Conservation (phyloP, 108 stramenopile genomes). For the Cyclotella choctawhatcheeana region DNA sequence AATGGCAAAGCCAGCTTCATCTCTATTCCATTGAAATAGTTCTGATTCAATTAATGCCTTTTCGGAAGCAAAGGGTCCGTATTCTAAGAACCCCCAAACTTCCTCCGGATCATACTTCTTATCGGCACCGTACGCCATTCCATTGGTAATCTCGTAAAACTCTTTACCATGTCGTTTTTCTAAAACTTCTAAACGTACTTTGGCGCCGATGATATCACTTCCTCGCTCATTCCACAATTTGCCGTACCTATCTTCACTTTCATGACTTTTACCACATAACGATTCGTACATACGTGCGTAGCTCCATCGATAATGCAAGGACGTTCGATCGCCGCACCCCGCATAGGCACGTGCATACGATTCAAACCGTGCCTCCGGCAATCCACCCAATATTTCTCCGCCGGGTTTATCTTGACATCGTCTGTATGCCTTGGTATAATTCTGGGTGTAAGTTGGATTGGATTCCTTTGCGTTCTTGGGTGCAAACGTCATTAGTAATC, state of each 20-base stretch:
- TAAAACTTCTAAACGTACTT: constrained; percentile 71
- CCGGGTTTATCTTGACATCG: constrained; percentile 86
- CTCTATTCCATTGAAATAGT: constrained; percentile 64
- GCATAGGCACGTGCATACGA: constrained; percentile 88
- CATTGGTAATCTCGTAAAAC: constrained; percentile 69
- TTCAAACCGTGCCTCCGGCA: constrained; percentile 82
- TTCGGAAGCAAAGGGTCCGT: constrained; percentile 68
- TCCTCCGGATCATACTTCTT: constrained; percentile 73
- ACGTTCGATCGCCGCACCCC: constrained; percentile 63
- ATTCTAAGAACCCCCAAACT: constrained; percentile 84
- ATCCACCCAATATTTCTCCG: constrained; percentile 69
- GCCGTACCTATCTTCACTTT: constrained; percentile 61
- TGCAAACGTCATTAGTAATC: constrained; percentile 38
- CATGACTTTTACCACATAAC: constrained; percentile 60
- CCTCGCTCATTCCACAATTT: constrained; percentile 58
- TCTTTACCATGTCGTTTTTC: constrained; percentile 62
- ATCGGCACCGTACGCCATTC: constrained; percentile 56
- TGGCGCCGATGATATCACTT: constrained; percentile 66
- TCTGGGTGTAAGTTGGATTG: constrained; percentile 55
- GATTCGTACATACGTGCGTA: constrained; percentile 82
- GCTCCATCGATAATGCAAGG: constrained; percentile 68
- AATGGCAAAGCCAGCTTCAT: constrained; percentile 82
- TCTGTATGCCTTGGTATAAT: constrained; percentile 76
- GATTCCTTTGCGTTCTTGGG: constrained; percentile 24
- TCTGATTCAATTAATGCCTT: constrained; percentile 56